Conservation (phyloP, 768 basidiomycete species). For the Naematelia aurantialba region DNA sequence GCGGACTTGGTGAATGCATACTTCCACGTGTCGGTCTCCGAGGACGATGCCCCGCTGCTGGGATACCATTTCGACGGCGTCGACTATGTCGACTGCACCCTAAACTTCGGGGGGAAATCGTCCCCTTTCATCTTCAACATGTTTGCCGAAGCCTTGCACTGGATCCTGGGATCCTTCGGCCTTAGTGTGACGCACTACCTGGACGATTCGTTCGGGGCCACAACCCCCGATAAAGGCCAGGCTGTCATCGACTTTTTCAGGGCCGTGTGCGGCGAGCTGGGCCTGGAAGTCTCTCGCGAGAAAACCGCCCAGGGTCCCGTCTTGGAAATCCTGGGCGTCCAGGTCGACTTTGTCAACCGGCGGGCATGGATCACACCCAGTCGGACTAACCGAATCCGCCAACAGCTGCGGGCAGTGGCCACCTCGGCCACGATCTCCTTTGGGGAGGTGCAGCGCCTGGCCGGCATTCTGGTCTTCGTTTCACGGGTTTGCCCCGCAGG, state of each 20-base stretch:
- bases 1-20: conserved; percentile 43
- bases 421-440: not conserved
- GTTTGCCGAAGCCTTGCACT: conserved; percentile 53
- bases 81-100: conserved; percentile 7
- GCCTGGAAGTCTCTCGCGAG: too few relatives aligned
- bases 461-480: too few relatives aligned
- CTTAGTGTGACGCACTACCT: conserved; percentile 11
- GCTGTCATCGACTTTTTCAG: not conserved
- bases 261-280: not conserved
- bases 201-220: conserved; percentile 13
- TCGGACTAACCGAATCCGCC: too few relatives aligned
- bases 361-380: too few relatives aligned
- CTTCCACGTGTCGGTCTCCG: conserved; percentile 28
- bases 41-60: not conserved
- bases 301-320: too few relatives aligned
- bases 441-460: not conserved
- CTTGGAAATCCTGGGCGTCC: too few relatives aligned
- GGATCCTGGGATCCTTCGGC: conserved; percentile 27
- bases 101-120: conserved; percentile 12
- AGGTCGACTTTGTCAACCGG: too few relatives aligned
- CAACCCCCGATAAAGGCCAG: not conserved
- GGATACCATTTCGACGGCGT: conserved; percentile 38
- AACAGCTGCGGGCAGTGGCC: too few relatives aligned
- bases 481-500: too few relatives aligned
- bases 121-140: conserved; percentile 29